These are phyloP conservation scores for Carnegiea gigantea DNA, from an alignment of 179 eudicot genomes.

Conservation along the genomic window DNA sequence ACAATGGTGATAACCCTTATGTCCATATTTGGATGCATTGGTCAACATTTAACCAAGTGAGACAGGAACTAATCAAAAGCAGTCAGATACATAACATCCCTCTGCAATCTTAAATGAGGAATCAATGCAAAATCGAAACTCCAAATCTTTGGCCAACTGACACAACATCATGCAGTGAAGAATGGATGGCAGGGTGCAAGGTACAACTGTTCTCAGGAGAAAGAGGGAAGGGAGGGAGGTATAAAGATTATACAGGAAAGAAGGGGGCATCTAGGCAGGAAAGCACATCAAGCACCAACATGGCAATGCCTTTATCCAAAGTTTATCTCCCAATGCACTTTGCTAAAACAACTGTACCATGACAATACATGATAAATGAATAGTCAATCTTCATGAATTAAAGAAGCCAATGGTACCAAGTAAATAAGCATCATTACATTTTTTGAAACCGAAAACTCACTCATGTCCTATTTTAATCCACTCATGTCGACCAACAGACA, in stretches of 20 bases:
- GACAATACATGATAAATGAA: neutral
- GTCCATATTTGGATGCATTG: neutral
- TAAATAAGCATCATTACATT: neutral
- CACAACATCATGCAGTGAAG: too few species aligned
- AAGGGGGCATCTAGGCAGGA: slow-evolving; percentile 1
- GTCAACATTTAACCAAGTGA: neutral
- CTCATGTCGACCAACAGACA: neutral
- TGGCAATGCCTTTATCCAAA: too few species aligned
- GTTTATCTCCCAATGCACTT: neutral
- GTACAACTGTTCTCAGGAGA: neutral
- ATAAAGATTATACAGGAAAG: neutral
- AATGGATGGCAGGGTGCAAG: neutral
- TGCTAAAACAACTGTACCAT: neutral
- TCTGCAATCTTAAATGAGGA: neutral
- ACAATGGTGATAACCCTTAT: neutral
- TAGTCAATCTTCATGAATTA: neutral
- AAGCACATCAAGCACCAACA: neutral
- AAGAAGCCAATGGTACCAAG: slow-evolving; percentile 3
- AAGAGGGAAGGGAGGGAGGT: neutral
- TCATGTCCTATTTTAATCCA: neutral
- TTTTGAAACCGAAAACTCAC: neutral
- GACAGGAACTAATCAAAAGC: neutral
- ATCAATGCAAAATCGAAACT: neutral
- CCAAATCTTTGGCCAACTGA: neutral
- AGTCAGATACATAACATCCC: neutral